phyloP scores from a whole-genome alignment of 768 basidiomycete species.

The Amanita exitialis region DNA sequence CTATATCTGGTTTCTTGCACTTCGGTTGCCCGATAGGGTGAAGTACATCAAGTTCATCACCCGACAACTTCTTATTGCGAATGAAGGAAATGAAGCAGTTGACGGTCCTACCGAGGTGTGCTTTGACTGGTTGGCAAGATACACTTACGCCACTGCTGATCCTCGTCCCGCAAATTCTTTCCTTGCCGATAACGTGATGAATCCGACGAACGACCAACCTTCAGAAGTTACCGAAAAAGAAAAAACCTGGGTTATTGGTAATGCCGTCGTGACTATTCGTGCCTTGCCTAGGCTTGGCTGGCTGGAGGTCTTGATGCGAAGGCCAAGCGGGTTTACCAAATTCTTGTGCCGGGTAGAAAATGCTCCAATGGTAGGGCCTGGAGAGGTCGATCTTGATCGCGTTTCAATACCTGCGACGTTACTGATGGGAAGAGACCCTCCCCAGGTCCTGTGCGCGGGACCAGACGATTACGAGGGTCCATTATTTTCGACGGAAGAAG shows the following conservation, averaged over 20 bases:
- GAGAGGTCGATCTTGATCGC: slow-evolving; percentile 76
- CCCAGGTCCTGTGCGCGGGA: slow-evolving; percentile 20
- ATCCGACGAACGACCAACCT: slow-evolving; percentile 25
- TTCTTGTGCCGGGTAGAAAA: slow-evolving; percentile 85
- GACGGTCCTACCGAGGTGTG: slow-evolving; percentile 94
- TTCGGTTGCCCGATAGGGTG: slow-evolving; percentile 74
- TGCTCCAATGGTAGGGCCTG: slow-evolving; percentile 73
- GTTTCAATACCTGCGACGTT: slow-evolving; percentile 63
- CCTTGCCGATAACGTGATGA: slow-evolving; percentile 73
- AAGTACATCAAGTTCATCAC: slow-evolving; percentile 81
- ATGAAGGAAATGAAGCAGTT: slow-evolving; percentile 59
- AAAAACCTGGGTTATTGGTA: slow-evolving; percentile 83
- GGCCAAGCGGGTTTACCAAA: slow-evolving; percentile 84
- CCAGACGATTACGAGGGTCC: slow-evolving; percentile 14
- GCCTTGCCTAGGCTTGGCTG: slow-evolving; percentile 68
- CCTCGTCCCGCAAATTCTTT: slow-evolving; percentile 78
- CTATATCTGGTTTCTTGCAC: slow-evolving; percentile 89
- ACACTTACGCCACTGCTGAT: slow-evolving; percentile 90
- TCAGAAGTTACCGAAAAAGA: slow-evolving; percentile 35
- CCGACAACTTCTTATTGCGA: slow-evolving; percentile 76
- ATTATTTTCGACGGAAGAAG: slow-evolving; percentile 9
- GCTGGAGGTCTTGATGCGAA: slow-evolving; percentile 76
- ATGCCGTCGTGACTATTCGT: slow-evolving; percentile 77
- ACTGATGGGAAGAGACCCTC: slow-evolving; percentile 52
- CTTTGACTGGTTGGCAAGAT: slow-evolving; percentile 95